Percentiles rank a stretch among this genome's conserved stretches.
Evolutionary conservation across 163 green algal species (phyloP).

Genomic region (Volvox carteri): DNA sequence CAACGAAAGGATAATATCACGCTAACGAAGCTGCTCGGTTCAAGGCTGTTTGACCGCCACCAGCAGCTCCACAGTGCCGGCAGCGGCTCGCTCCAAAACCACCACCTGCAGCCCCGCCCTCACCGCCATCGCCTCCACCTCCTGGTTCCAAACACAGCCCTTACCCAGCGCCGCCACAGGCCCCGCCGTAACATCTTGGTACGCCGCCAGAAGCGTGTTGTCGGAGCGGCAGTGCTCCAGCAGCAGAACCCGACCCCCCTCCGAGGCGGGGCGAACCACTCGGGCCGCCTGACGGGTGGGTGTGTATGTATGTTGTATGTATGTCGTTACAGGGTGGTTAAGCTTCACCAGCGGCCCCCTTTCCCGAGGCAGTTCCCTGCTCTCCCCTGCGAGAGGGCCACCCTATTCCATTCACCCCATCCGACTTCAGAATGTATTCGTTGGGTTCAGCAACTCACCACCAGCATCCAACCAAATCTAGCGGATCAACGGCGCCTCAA

Average conservation of each 20-base stretch:
- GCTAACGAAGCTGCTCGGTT: too few species aligned
- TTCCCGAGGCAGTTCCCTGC: too few species aligned
- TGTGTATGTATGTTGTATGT: too few species aligned
- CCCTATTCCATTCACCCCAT: too few species aligned
- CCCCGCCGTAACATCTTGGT: slow-evolving; percentile 81
- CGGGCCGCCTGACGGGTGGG: slow-evolving; percentile 71
- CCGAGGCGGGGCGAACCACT: slow-evolving; percentile 70
- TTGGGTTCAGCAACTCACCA: too few species aligned
- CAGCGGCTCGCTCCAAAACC: slow-evolving; percentile 60
- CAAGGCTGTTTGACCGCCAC: slow-evolving; percentile 46
- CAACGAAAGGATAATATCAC: too few species aligned
- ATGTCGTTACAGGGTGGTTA: too few species aligned
- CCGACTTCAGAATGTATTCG: too few species aligned
- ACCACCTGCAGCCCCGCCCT: slow-evolving; percentile 63
- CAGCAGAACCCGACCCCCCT: slow-evolving; percentile 77
- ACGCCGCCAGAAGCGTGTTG: slow-evolving; percentile 76
- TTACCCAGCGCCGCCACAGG: slow-evolving; percentile 80
- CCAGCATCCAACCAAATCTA: too few species aligned
- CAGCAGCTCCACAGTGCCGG: slow-evolving; percentile 69
- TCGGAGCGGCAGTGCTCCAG: slow-evolving; percentile 85
- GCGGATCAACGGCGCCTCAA: too few species aligned
- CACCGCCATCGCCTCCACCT: slow-evolving; percentile 67
- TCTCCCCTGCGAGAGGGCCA: too few species aligned
- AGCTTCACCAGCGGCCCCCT: too few species aligned
- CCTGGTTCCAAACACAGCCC: slow-evolving; percentile 89